phyloP scores from a whole-genome alignment of 2,329 filamentous ascomycete species.

The Claviceps spartinae region DNA sequence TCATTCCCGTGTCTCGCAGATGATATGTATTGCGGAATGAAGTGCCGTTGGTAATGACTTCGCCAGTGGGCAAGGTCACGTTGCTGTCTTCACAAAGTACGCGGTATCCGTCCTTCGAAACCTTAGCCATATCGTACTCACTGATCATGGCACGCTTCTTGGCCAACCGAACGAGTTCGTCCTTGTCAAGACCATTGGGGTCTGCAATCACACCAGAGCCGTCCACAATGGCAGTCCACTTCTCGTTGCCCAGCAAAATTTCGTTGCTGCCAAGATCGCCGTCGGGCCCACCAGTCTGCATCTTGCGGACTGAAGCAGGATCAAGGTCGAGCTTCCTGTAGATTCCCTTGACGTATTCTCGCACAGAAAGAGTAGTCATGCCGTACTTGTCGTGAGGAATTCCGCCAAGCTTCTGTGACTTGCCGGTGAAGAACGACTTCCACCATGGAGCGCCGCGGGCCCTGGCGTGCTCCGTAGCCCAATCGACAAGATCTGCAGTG shows the following conservation, averaged over 20 bases:
- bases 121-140: constrained; percentile 71
- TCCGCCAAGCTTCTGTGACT: constrained; percentile 88
- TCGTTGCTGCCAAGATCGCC: constrained; percentile 96
- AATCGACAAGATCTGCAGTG: constrained; percentile 91
- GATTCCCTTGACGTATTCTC: constrained; percentile 90
- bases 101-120: constrained; percentile 79
- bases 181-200: constrained; percentile 72
- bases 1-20: constrained; percentile 60
- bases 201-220: constrained; percentile 91
- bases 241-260: constrained; percentile 90
- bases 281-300: constrained; percentile 95
- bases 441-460: constrained; percentile 86
- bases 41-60: constrained; percentile 80
- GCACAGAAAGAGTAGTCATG: constrained; percentile 94
- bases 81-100: constrained; percentile 87
- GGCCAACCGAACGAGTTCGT: constrained; percentile 73
- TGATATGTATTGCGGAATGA: constrained; percentile 97
- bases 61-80: constrained; percentile 73
- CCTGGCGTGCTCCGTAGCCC: constrained; percentile 94
- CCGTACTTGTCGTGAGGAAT: constrained; percentile 94
- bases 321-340: constrained; percentile 93
- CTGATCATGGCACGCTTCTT: constrained; percentile 81
- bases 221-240: constrained; percentile 91
- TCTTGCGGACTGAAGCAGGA: constrained; percentile 70
- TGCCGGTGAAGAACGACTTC: constrained; percentile 99